These are phyloP conservation scores for Apiospora arundinis DNA, from an alignment of 2,329 filamentous ascomycete species.

Conservation along the genomic window DNA sequence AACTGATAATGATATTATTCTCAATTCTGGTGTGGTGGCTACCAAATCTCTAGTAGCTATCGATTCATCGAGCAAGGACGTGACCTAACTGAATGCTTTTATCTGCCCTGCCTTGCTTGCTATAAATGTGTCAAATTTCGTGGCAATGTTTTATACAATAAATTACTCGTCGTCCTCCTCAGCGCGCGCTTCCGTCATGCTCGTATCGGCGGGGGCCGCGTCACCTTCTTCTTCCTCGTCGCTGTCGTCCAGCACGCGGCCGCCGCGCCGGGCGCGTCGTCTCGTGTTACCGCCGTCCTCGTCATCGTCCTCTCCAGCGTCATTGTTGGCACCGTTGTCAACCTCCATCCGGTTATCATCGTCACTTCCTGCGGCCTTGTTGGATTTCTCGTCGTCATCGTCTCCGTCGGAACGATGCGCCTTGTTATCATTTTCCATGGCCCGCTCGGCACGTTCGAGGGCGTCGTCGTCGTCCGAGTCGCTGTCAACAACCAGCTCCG, in stretches of 20 bases:
- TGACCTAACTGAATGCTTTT: background rate
- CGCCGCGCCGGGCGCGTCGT: constrained; percentile 53
- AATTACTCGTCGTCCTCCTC: constrained; percentile 37
- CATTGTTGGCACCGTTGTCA: constrained; percentile 46
- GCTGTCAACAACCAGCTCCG: constrained; percentile 81
- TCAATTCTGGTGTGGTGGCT: constrained; percentile 6
- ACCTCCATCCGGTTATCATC: constrained; percentile 59
- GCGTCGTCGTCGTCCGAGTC: constrained; percentile 58
- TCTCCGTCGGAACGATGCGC: background rate
- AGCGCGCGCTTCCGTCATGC: constrained; percentile 43
- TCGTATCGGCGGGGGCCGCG: constrained; percentile 37
- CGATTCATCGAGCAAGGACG: background rate
- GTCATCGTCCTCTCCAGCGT: constrained; percentile 58
- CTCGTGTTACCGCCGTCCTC: constrained; percentile 50
- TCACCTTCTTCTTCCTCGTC: constrained; percentile 56
- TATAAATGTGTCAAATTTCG: constrained; percentile 9
- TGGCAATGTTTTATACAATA: constrained; percentile 14
- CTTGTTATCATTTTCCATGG: constrained; percentile 42
- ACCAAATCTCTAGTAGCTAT: background rate
- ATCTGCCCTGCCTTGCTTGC: background rate
- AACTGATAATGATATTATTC: background rate
- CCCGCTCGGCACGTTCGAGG: constrained; percentile 53
- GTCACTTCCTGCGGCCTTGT: constrained; percentile 32
- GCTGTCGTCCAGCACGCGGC: constrained; percentile 58
- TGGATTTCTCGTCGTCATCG: constrained; percentile 30